These are phyloP conservation scores for Mucor indicus DNA, from an alignment of 371 early-diverging fungal genomes.

Conservation along the genomic window DNA sequence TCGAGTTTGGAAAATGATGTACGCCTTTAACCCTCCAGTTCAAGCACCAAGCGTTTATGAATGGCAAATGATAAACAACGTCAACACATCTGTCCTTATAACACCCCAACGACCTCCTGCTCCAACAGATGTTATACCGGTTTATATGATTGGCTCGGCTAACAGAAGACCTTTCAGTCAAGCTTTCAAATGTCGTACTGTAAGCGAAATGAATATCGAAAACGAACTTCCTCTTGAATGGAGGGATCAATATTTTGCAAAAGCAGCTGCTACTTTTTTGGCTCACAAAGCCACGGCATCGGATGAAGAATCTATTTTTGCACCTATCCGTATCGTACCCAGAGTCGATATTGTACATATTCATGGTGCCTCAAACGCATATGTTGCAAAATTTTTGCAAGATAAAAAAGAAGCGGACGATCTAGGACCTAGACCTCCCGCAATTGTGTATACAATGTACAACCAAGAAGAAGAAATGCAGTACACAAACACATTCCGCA, in stretches of 20 bases:
- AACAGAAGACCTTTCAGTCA: constrained; percentile 52
- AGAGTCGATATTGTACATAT: constrained; percentile 60
- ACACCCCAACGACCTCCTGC: constrained; percentile 16
- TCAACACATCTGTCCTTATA: constrained; percentile 20
- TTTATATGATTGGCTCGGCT: constrained; percentile 62
- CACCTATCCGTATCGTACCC: constrained; percentile 24
- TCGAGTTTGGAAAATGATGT: constrained; percentile 45
- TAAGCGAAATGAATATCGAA: constrained; percentile 47
- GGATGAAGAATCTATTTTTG: constrained; percentile 57
- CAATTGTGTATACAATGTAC: constrained; percentile 63
- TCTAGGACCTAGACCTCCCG: constrained; percentile 47
- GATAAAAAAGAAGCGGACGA: constrained; percentile 32
- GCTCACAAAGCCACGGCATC: constrained; percentile 47
- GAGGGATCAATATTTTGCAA: constrained; percentile 63
- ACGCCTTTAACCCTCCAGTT: constrained; percentile 31
- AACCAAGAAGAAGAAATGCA: constrained; percentile 61
- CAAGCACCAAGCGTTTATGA: constrained; percentile 20
- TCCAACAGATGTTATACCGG: constrained; percentile 32
- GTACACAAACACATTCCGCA: constrained; percentile 50
- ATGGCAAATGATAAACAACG: constrained; percentile 25
- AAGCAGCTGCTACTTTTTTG: constrained; percentile 61
- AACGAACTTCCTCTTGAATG: constrained; percentile 60
- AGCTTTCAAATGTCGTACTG: constrained; percentile 49
- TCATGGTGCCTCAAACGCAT: constrained; percentile 66
- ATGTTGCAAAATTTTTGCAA: constrained; percentile 51